These are phyloP conservation scores for Mikania micrantha DNA, from an alignment of 129 eudicot species.

Conservation along the genomic window DNA sequence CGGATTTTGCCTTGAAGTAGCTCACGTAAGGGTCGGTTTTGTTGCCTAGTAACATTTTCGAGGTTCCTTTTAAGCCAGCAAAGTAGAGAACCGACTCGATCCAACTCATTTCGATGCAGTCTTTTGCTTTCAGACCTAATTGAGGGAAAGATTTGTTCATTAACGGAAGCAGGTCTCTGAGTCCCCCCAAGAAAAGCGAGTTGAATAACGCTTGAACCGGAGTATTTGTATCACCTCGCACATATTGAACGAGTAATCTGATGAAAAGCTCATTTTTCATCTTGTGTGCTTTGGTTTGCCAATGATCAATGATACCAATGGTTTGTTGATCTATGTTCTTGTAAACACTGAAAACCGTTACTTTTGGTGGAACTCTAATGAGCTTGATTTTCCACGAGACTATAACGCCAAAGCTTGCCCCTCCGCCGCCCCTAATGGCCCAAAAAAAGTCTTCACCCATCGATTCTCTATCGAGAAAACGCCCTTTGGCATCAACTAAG, in stretches of 20 bases:
- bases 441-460: slow-evolving; percentile 55
- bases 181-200: slow-evolving; percentile 41
- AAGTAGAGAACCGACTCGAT: slow-evolving; percentile 41
- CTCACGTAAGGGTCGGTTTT: slow-evolving; percentile 28
- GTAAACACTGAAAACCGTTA: slow-evolving; percentile 40
- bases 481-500: slow-evolving; percentile 37
- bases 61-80: slow-evolving; percentile 35
- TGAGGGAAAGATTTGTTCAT: slow-evolving; percentile 43
- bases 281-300: slow-evolving; percentile 43
- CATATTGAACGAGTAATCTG: slow-evolving; percentile 24
- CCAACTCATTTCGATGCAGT: slow-evolving; percentile 61
- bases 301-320: slow-evolving; percentile 27
- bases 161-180: slow-evolving; percentile 20
- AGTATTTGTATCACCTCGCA: slow-evolving; percentile 12
- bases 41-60: slow-evolving; percentile 20
- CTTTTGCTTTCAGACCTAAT: slow-evolving; percentile 31
- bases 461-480: slow-evolving; percentile 28
- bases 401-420: slow-evolving; percentile 52
- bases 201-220: slow-evolving; percentile 37
- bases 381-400: slow-evolving; percentile 49
- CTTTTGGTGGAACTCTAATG: slow-evolving; percentile 44
- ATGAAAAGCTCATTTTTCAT: slow-evolving; percentile 30
- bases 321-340: slow-evolving; percentile 34
- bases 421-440: slow-evolving; percentile 65
- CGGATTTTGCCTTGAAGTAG: slow-evolving; percentile 51